These are phyloP conservation scores for Aristolochia californica DNA, from an alignment of 164 flowering plant genomes.

Conservation along the genomic window DNA sequence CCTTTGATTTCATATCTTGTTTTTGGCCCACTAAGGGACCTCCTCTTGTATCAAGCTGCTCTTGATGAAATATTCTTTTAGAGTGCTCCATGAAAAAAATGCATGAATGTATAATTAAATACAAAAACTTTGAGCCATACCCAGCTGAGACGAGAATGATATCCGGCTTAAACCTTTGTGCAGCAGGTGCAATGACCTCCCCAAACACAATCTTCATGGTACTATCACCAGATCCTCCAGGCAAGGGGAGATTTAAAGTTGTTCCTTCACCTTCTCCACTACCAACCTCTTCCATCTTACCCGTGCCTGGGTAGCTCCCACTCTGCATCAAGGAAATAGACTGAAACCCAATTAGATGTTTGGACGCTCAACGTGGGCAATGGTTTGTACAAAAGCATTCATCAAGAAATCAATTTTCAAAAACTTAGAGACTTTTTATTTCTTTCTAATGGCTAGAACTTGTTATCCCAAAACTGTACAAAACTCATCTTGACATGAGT, in stretches of 20 bases:
- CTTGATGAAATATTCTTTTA: too few species aligned
- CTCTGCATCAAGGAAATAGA: slow-evolving; percentile 31
- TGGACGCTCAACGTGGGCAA: neutral
- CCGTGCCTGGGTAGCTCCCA: slow-evolving; percentile 99
- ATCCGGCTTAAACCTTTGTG: slow-evolving; percentile 90
- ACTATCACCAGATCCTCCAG: slow-evolving; percentile 92
- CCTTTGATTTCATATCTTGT: too few species aligned
- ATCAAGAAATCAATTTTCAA: too few species aligned
- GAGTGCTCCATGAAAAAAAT: too few species aligned
- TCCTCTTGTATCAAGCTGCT: too few species aligned
- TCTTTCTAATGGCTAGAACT: too few species aligned
- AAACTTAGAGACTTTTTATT: too few species aligned
- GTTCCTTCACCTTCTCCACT: slow-evolving; percentile 77
- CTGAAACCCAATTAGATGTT: neutral
- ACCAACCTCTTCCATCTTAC: slow-evolving; percentile 72
- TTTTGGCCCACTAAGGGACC: too few species aligned
- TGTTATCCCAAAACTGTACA: too few species aligned
- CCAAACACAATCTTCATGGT: slow-evolving; percentile 81
- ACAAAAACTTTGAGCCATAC: slow-evolving; percentile 12
- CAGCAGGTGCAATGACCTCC: slow-evolving; percentile 77
- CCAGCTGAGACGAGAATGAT: slow-evolving; percentile 98
- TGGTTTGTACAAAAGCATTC: too few species aligned
- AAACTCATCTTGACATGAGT: too few species aligned
- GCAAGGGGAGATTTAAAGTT: slow-evolving; percentile 80
- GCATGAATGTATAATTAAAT: too few species aligned